phyloP scores from a whole-genome alignment of 306 rosid species.

The Lathyrus oleraceus region DNA sequence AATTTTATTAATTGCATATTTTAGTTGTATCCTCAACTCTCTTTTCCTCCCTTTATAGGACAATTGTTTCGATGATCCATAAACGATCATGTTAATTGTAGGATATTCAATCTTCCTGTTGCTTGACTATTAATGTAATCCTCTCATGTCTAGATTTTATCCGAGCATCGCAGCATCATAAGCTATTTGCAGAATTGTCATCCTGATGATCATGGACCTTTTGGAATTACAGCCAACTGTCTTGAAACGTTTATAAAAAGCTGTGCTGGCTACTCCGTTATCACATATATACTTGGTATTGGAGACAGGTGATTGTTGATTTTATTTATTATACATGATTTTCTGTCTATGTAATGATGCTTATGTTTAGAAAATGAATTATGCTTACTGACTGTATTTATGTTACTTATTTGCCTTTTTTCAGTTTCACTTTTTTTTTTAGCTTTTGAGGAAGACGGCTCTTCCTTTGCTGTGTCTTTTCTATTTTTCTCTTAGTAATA shows the following conservation, averaged over 20 bases:
- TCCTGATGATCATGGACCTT: conserved; percentile 96
- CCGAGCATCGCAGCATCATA: conserved; percentile 91
- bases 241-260: conserved; percentile 98
- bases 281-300: conserved; percentile 95
- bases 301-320: conserved; percentile 84
- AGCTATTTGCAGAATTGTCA: conserved; percentile 96
- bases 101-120: conserved; percentile 28
- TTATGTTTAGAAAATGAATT: background rate
- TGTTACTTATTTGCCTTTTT: background rate
- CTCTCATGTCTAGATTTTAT: conserved; percentile 65
- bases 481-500: background rate
- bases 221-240: conserved; percentile 89
- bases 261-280: conserved; percentile 98
- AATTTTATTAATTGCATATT: conserved; percentile 25
- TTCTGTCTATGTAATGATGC: conserved; percentile 13
- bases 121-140: conserved; percentile 38
- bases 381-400: background rate
- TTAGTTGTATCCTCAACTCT: background rate
- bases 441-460: conserved; percentile 8
- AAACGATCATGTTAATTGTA: conserved; percentile 13
- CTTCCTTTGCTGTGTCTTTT: background rate
- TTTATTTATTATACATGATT: conserved; percentile 20
- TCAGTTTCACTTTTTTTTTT: conserved; percentile 9
- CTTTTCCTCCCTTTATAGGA: background rate
- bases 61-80: conserved; percentile 3